Evolutionary conservation across 805 yeast species (phyloP), one percentile per base, ranked within the genome.

Genomic region (Metschnikowia colocasiae): DNA sequence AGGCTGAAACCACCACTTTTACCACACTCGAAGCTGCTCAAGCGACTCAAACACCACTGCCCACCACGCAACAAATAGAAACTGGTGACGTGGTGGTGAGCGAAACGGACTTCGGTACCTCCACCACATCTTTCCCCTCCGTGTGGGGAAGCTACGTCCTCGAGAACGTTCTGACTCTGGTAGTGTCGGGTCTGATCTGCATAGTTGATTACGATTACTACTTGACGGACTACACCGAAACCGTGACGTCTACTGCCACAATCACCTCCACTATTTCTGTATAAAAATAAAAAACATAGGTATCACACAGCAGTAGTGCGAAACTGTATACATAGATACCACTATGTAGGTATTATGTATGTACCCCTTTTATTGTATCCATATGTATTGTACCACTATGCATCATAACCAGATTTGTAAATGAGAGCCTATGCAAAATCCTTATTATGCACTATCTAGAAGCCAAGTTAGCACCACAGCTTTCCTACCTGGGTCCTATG

Each of bases 221-320:
- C 59, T 44, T 47, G 37, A 45, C 54, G 49, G 59, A 51, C 32
- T 62, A 62, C 44, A 52, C 61, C 8, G 68, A 63, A 47, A 69
- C 75, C 13, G 60, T 66, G 25, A 71, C 78, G 10, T 60, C 72
- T 18, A 64, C 74, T 5, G 54, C 70, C n/a, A 64, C 75, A 20
- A 49, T 68, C 25, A 59, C 61, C 48, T 53, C 64, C 5, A 65
- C 77, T 3, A 62, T 72, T 32, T 65, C 76, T 18, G 25, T 27
- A 7, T 43, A 18, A 38, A 12, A 26, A 12, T 13, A 29, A 20
- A 19, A 10, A 30, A n/a, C 30, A 26, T 10, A 26, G 13, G 13
- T 30, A 15, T 30, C 18, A 22, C 18, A 13, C 15, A 27, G 15
- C 15, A 10, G 27, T 25, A 25, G 10, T 10, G 27, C 10, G 27